Base-by-base conservation (phyloP, 2,329 filamentous ascomycete genomes). In the Pestalotiopsis fici region DNA sequence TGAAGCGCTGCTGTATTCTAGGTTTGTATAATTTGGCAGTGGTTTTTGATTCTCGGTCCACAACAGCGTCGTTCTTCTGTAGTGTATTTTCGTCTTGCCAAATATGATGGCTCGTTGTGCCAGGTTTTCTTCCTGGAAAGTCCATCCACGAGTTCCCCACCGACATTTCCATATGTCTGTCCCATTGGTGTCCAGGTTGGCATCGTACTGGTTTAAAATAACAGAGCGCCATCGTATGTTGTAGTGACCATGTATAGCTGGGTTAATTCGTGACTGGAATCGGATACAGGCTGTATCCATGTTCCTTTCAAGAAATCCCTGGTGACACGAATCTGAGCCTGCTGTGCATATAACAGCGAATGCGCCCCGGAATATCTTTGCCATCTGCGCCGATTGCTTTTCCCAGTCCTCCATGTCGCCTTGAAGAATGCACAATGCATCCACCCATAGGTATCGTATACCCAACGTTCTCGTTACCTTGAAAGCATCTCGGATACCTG, bases 371-470 rank as follows among this genome's bases (percentile, higher is more conserved):
- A 71, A 73, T 2, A 72, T 68, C 0, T 64, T 57, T 37, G 68
- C 69, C 69, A 73, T 73, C 35, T 21, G 65, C 3, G 25, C 35
- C 2, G 65, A 57, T 35, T 70, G 67, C 1, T 9, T 21, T 4
- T 65, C 50, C 69, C 69, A 70, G 25, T 70, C 69, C 4, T 23
- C 37, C 13, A 3, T 28, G 60, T 70, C 67, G 28, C 66, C 65
- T 35, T 68, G 69, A 28, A 68, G 57, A n/a, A 70, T 68, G 61
- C 68, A 69, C 25, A 69, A 37, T 2, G 67, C 66, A 23, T 70
- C 68, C 9, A 70, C 62, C 69, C 69, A 70, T 18, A 70, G 37
- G 15, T 70, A 69, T 3, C 47, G 25, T 4, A 66, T 56, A 1
- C 37, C 55, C n/a, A 70, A 37, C 3, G 28, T 21, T 13, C 67